These are phyloP conservation scores for Heteromeles arbutifolia DNA, from an alignment of 306 rosid genomes.

Conservation along the genomic window DNA sequence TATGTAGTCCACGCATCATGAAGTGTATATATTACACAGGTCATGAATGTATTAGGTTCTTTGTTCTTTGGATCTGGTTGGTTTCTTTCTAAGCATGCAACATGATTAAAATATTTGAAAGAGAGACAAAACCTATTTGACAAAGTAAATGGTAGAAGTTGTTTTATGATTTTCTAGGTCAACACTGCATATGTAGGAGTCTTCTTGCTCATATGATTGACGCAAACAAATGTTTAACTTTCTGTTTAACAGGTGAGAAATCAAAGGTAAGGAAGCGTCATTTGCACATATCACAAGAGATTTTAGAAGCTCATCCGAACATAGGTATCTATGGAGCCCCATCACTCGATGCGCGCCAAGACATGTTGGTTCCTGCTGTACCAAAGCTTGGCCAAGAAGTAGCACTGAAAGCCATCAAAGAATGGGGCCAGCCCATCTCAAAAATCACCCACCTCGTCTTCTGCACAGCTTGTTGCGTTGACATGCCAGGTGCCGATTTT, in stretches of 20 bases:
- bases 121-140: no score
- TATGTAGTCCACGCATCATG: no score
- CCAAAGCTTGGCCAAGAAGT: constrained; percentile 42
- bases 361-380: constrained; percentile 18
- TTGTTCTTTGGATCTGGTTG: no score
- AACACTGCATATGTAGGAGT: no score
- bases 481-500: constrained; percentile 38
- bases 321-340: constrained; percentile 16
- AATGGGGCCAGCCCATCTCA: constrained; percentile 11
- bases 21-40: no score
- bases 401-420: constrained; percentile 19
- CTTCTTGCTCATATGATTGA: no score
- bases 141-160: no score
- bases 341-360: constrained; percentile 27
- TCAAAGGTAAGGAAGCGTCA: constrained; percentile 30
- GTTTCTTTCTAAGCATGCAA: no score
- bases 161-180: no score
- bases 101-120: no score
- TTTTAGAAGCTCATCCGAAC: constrained; percentile 27
- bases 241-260: constrained; percentile 20
- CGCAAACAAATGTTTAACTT: no score
- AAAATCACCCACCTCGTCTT: constrained; percentile 36
- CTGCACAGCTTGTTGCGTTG: constrained; percentile 27
- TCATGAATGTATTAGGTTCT: no score
- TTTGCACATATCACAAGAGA: constrained; percentile 18